Percentiles rank a stretch among this genome's conserved stretches.
Evolutionary conservation across 352 stramenopile species (phyloP).

Genomic region (Phytophthora rubi): DNA sequence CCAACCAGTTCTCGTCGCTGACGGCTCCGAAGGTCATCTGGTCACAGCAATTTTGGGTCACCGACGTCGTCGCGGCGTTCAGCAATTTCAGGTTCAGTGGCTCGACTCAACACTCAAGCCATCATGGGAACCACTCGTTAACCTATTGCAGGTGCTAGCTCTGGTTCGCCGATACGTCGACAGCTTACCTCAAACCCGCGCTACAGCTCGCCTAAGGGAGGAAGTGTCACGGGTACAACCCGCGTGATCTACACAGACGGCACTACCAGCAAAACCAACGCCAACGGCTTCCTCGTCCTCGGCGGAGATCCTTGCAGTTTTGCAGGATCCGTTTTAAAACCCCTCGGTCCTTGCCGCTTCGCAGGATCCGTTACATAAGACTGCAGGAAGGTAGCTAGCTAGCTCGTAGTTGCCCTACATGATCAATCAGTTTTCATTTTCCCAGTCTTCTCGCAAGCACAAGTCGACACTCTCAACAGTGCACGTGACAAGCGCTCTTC

Average conservation of each 20-base stretch:
- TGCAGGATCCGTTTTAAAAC: too few species aligned
- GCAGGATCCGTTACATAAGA: too few species aligned
- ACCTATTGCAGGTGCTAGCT: neutral
- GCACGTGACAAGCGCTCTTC: conserved; percentile 4
- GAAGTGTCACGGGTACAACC: conserved; percentile 2
- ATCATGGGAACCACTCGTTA: conserved; percentile 7
- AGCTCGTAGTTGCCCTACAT: too few species aligned
- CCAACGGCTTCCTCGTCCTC: too few species aligned
- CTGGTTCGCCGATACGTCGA: conserved; percentile 9
- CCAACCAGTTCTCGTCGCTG: neutral
- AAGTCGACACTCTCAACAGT: neutral
- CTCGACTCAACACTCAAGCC: neutral
- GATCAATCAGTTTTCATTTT: neutral
- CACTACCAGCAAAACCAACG: too few species aligned
- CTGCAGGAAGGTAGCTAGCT: too few species aligned
- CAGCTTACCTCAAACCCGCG: neutral
- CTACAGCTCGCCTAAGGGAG: conserved; percentile 15
- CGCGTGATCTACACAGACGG: too few species aligned
- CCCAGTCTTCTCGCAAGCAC: neutral
- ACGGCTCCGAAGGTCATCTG: conserved; percentile 4
- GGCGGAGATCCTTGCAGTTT: too few species aligned
- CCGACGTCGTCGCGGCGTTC: neutral
- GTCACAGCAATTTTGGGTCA: neutral
- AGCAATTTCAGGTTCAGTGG: neutral
- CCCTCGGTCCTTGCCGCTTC: too few species aligned